Conservation (phyloP, 257 asterid genomes). For the Agastache rugosa region DNA sequence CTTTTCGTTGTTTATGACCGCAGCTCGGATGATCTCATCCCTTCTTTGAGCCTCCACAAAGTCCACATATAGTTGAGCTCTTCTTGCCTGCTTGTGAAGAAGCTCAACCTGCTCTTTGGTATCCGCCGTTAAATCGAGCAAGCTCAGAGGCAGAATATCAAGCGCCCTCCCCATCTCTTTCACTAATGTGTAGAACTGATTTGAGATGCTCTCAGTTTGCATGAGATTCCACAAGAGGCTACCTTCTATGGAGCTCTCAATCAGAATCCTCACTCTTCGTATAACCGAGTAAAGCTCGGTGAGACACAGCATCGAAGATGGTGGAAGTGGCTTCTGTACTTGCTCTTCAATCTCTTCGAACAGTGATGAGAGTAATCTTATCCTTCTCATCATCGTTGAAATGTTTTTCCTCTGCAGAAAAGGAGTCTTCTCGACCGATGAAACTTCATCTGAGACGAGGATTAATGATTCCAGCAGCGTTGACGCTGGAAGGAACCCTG, state of each 20-base stretch:
- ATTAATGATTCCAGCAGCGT: constrained; percentile 66
- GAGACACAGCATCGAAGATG: constrained; percentile 73
- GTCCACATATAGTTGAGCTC: constrained; percentile 58
- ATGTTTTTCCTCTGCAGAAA: constrained; percentile 60
- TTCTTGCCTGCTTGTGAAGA: constrained; percentile 74
- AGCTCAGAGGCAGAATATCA: constrained; percentile 76
- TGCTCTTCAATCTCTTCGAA: constrained; percentile 79
- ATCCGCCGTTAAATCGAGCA: constrained; percentile 66
- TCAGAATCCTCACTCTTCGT: constrained; percentile 52
- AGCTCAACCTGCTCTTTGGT: constrained; percentile 85
- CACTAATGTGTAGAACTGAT: constrained; percentile 55
- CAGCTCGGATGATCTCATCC: constrained; percentile 62
- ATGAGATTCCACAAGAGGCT: constrained; percentile 76
- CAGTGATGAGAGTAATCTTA: constrained; percentile 64
- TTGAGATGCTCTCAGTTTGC: constrained; percentile 63
- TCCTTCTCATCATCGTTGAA: constrained; percentile 62
- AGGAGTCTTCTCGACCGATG: constrained; percentile 48
- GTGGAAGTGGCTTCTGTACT: constrained; percentile 62
- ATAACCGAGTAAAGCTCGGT: constrained; percentile 69
- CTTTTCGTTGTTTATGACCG: constrained; percentile 44
- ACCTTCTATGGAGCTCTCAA: constrained; percentile 58
- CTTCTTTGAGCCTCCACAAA: constrained; percentile 50
- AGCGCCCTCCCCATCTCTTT: constrained; percentile 81
- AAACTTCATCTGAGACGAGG: constrained; percentile 53
- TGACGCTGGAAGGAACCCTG: constrained; percentile 63